Percentiles rank a stretch among this genome's conserved stretches.
Conservation (phyloP, 441 rosid genomes). For the Gossypium davidsonii region DNA sequence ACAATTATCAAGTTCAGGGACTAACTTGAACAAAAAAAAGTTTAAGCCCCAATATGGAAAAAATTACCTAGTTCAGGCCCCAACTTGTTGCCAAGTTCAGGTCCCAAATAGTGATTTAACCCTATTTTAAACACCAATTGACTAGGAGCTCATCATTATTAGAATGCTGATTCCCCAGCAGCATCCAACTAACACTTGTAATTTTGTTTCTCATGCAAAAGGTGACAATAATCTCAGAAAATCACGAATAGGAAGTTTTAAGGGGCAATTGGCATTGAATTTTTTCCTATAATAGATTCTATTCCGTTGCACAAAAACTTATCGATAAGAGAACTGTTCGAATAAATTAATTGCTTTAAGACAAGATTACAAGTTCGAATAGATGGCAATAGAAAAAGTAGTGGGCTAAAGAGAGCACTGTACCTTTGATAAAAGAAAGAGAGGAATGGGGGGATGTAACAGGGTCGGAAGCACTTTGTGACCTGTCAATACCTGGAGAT, state of each 20-base stretch:
- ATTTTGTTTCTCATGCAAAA: slow-evolving; percentile 4
- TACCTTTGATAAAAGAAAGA: slow-evolving; percentile 54
- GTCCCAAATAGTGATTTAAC: no score
- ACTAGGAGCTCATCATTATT: background rate
- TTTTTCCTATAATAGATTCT: background rate
- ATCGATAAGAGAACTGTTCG: background rate
- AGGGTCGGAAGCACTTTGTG: slow-evolving; percentile 24
- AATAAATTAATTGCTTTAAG: background rate
- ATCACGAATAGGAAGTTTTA: background rate
- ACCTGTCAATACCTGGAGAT: slow-evolving; percentile 31
- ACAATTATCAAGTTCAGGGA: no score
- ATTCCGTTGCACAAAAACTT: background rate
- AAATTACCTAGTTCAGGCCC: no score
- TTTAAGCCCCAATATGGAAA: no score
- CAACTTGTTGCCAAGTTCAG: no score
- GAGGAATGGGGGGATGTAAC: slow-evolving; percentile 36
- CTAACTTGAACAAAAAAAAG: no score
- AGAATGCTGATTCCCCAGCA: no score
- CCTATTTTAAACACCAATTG: no score
- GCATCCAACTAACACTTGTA: background rate
- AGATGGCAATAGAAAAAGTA: background rate
- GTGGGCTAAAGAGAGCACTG: background rate
- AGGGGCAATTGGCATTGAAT: background rate
- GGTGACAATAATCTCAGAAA: background rate
- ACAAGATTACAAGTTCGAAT: background rate